Percentiles rank a stretch among this genome's conserved stretches.
Evolutionary conservation across 73 alveolate genomes (phyloP).

Genomic region (Paramecium biaurelia): DNA sequence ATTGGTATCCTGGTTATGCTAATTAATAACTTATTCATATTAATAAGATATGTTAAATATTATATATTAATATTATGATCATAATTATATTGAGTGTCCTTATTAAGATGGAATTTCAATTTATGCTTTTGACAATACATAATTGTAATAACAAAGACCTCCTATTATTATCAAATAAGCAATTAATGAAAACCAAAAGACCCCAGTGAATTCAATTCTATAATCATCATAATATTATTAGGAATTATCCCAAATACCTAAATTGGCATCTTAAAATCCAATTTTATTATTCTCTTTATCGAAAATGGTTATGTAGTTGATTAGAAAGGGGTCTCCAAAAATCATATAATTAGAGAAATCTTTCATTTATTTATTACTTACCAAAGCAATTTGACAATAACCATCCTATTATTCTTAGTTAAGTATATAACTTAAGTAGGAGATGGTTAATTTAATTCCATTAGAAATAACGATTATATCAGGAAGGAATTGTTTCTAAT

Average conservation of each 20-base stretch:
- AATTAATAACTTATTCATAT: neutral
- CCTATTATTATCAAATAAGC: neutral
- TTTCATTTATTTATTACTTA: neutral
- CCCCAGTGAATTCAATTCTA: neutral
- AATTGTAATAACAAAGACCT: neutral
- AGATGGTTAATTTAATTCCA: neutral
- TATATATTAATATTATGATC: neutral
- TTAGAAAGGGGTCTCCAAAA: constrained; percentile 48
- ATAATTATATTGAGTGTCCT: neutral
- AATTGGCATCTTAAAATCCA: neutral
- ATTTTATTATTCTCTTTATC: constrained; percentile 31
- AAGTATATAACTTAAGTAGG: neutral
- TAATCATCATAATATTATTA: neutral
- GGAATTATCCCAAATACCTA: neutral
- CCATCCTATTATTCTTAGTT: neutral
- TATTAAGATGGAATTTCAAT: neutral
- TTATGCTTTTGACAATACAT: neutral
- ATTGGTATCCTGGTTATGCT: neutral
- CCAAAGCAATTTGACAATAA: neutral
- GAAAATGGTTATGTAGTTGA: neutral
- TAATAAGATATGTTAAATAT: neutral
- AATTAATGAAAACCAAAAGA: neutral
- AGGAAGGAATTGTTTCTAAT: neutral
- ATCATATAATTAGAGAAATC: neutral
- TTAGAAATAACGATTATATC: neutral